Conservation (phyloP, 768 basidiomycete species). For the Psilocybe sp. region DNA sequence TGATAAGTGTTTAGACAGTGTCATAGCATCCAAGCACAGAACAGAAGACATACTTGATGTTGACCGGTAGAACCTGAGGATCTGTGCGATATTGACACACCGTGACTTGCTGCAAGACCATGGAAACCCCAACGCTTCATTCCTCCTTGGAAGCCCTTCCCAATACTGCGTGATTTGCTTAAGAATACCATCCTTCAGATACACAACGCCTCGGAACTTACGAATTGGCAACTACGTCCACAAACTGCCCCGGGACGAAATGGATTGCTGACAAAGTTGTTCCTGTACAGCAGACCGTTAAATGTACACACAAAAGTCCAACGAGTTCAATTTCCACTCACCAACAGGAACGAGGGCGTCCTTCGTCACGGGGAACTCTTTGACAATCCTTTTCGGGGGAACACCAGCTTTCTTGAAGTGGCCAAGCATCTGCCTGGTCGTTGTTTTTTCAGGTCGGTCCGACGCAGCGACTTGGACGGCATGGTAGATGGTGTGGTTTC, state of each 20-base stretch:
- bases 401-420: constrained; percentile 87
- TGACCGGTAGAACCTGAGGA: constrained; percentile 91
- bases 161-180: constrained; percentile 55
- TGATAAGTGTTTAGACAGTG: constrained; percentile 1
- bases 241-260: constrained; percentile 95
- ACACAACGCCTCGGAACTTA: constrained; percentile 40
- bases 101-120: constrained; percentile 90
- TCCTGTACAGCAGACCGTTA: constrained; percentile 42
- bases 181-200: background rate
- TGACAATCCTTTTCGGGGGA: constrained; percentile 77
- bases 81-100: constrained; percentile 93
- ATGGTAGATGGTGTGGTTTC: constrained; percentile 74
- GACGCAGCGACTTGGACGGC: constrained; percentile 93
- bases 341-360: constrained; percentile 92
- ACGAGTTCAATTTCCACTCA: constrained; percentile 34
- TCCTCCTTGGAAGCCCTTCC: constrained; percentile 94
- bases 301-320: background rate
- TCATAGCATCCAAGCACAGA: constrained; percentile 3
- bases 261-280: constrained; percentile 89
- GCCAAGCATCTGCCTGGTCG: constrained; percentile 78
- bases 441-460: constrained; percentile 67
- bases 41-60: constrained; percentile 67
- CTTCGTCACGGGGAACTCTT: constrained; percentile 83
- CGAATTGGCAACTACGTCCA: constrained; percentile 91
- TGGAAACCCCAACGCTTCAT: constrained; percentile 98